These are phyloP conservation scores for Fraxinus baroniana DNA, from an alignment of 305 asterid species.

Conservation along the genomic window DNA sequence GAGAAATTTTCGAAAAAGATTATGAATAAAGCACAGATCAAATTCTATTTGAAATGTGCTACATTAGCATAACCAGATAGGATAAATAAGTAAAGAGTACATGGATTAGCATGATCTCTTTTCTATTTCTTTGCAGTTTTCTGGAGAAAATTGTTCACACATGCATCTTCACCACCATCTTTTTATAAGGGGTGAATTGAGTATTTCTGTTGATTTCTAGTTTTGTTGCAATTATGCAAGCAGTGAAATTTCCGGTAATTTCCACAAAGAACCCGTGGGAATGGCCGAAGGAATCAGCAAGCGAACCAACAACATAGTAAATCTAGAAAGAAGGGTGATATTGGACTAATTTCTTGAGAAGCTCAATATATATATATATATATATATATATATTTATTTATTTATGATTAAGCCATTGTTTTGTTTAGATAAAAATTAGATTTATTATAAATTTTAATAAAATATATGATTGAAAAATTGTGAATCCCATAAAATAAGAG, in stretches of 20 bases:
- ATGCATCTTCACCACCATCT: neutral
- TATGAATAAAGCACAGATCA: neutral
- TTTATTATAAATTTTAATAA: too few species aligned
- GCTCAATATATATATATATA: neutral
- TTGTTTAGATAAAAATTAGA: too few species aligned
- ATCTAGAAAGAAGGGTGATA: neutral
- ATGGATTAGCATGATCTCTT: neutral
- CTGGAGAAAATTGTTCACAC: neutral
- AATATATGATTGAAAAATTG: too few species aligned
- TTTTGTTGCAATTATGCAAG: neutral
- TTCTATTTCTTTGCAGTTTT: neutral
- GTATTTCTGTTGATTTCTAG: neutral
- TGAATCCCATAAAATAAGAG: too few species aligned
- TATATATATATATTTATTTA: too few species aligned
- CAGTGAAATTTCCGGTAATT: neutral
- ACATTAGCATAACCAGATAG: neutral
- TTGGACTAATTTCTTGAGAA: neutral
- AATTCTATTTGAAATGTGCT: neutral
- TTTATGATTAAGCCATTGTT: neutral
- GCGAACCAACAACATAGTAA: neutral
- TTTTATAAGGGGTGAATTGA: constrained; percentile 14
- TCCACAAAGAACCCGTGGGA: neutral
- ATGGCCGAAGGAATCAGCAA: neutral
- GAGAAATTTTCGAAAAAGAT: neutral
- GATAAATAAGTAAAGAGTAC: neutral